Percentiles rank a stretch among this genome's conserved stretches.
Evolutionary conservation across 345 rosid genomes (phyloP).

Genomic region (Anacardium occidentale): DNA sequence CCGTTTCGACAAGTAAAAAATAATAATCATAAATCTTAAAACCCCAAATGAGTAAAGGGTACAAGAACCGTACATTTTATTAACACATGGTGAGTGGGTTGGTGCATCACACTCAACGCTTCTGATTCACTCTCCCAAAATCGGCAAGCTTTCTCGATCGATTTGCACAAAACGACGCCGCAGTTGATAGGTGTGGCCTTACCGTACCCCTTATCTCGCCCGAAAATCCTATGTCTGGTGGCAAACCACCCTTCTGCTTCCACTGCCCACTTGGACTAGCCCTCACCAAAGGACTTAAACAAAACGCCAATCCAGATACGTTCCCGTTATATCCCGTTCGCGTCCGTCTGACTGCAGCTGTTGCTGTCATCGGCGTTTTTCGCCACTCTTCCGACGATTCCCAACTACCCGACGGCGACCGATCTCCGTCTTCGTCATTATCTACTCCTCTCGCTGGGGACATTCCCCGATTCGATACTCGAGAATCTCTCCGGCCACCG

Average conservation of each 20-base stretch:
- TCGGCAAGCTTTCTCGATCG: constrained; percentile 88
- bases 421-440: constrained; percentile 36
- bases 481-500: constrained; percentile 31
- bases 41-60: constrained; percentile 21
- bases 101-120: constrained; percentile 49
- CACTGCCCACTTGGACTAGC: constrained; percentile 70
- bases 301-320: constrained; percentile 66
- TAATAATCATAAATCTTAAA: background rate
- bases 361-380: constrained; percentile 39
- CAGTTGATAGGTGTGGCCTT: constrained; percentile 67
- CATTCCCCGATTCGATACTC: constrained; percentile 62
- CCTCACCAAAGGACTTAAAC: constrained; percentile 88
- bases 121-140: constrained; percentile 66
- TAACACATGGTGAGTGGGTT: background rate
- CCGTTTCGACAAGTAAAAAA: background rate
- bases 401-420: constrained; percentile 38
- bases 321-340: constrained; percentile 31
- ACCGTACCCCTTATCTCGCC: constrained; percentile 49
- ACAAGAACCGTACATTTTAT: constrained; percentile 25
- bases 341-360: constrained; percentile 31
- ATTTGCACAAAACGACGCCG: constrained; percentile 70
- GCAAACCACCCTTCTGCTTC: constrained; percentile 51
- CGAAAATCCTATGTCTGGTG: constrained; percentile 46
- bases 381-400: constrained; percentile 45
- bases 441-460: constrained; percentile 55